A percentile compares a stretch with the other conserved stretches of the same genome.
phyloP scores from a whole-genome alignment of 1,284 basidiomycete species.

The Ganoderma multipileum region DNA sequence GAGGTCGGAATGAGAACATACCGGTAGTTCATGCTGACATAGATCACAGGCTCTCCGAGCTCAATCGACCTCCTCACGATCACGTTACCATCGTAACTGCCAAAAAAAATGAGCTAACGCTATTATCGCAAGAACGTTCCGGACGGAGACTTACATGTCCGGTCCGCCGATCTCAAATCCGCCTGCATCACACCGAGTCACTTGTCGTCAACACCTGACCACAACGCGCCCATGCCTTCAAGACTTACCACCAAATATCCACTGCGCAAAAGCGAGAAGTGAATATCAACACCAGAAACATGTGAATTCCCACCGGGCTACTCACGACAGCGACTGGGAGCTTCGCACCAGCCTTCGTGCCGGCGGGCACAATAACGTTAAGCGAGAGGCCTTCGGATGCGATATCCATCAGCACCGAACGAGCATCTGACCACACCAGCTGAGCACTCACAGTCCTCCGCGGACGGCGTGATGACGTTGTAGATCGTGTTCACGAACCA shows the following conservation, averaged over 20 bases:
- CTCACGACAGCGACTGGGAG: conserved; percentile 23
- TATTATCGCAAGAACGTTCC: too few species aligned
- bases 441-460: conserved; percentile 57
- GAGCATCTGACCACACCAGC: background rate
- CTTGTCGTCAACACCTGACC: background rate
- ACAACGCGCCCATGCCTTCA: background rate
- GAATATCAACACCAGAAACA: background rate
- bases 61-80: conserved; percentile 13
- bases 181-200: conserved; percentile 20
- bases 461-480: conserved; percentile 40
- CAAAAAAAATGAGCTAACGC: background rate
- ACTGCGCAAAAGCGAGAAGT: conserved; percentile 40
- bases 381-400: conserved; percentile 16
- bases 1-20: background rate
- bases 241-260: conserved; percentile 58
- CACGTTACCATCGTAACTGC: conserved; percentile 30
- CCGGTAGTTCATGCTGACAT: conserved; percentile 30
- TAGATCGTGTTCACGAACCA: conserved; percentile 46
- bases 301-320: background rate
- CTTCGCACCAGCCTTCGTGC: conserved; percentile 19
- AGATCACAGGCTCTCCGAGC: conserved; percentile 33
- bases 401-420: background rate
- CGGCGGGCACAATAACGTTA: conserved; percentile 28
- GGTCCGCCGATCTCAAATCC: conserved; percentile 40
- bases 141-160: conserved; percentile 8